Conservation (phyloP, 768 basidiomycete genomes). For the Butyriboletus loyo region DNA sequence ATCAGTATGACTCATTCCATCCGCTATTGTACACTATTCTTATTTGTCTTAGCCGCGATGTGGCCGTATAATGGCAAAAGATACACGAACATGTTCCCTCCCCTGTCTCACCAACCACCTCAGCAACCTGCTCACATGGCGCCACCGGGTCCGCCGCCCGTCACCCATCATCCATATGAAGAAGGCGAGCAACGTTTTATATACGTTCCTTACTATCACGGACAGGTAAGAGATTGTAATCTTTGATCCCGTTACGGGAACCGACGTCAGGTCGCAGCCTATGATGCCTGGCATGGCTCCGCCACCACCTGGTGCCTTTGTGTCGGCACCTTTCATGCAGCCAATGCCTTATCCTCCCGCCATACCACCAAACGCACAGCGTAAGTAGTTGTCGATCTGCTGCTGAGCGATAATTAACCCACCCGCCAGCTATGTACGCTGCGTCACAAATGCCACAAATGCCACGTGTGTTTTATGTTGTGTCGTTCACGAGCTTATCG, state of each 20-base stretch:
- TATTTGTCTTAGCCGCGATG: conserved; percentile 47
- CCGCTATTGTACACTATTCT: neutral
- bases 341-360: conserved; percentile 79
- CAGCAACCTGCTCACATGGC: conserved; percentile 66
- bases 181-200: conserved; percentile 72
- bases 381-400: conserved; percentile 9
- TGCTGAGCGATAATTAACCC: conserved; percentile 2
- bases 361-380: conserved; percentile 75
- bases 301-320: conserved; percentile 76
- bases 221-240: conserved; percentile 47
- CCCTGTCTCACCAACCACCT: conserved; percentile 53
- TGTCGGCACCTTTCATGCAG: conserved; percentile 80
- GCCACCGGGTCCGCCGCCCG: conserved; percentile 63
- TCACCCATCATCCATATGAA: conserved; percentile 75
- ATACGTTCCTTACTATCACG: conserved; percentile 81
- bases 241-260: neutral
- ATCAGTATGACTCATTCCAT: conserved; percentile 54
- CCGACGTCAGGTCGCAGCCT: conserved; percentile 40
- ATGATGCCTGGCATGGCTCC: conserved; percentile 88
- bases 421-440: conserved; percentile 67
- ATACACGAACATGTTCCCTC: conserved; percentile 74
- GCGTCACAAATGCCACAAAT: conserved; percentile 82
- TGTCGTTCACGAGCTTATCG: neutral
- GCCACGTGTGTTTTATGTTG: conserved; percentile 60
- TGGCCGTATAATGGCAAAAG: conserved; percentile 94